phyloP scores from a whole-genome alignment of 805 yeast species.

The Kurtzmaniella fragi region DNA sequence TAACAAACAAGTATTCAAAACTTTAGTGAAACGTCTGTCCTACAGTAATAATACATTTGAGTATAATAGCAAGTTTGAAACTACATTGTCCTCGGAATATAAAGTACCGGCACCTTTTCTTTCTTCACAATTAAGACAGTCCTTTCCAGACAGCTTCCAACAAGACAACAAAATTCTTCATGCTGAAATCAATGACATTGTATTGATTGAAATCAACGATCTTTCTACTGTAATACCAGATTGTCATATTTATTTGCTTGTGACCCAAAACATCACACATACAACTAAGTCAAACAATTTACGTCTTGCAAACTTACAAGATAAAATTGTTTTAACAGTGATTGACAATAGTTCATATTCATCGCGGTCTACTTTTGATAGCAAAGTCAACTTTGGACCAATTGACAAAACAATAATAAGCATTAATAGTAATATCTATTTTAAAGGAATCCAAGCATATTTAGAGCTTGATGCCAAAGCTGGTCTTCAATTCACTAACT shows the following conservation, averaged over 20 bases:
- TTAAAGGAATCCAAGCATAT: slow-evolving; percentile 25
- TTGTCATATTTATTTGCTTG: slow-evolving; percentile 18
- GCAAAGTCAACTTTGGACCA: slow-evolving; percentile 9
- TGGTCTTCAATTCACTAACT: slow-evolving; percentile 22
- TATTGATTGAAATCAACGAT: slow-evolving; percentile 18
- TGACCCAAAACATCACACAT: slow-evolving; percentile 15
- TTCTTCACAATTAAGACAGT: slow-evolving; percentile 19
- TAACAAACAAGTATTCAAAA: slow-evolving; percentile 27
- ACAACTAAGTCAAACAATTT: slow-evolving; percentile 4
- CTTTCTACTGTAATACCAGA: slow-evolving; percentile 3
- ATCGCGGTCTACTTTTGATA: slow-evolving; percentile 27
- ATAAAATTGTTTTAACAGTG: slow-evolving; percentile 26
- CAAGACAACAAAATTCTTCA: slow-evolving; percentile 5
- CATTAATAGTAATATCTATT: slow-evolving; percentile 22
- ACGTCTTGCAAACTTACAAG: slow-evolving; percentile 11
- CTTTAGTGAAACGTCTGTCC: slow-evolving; percentile 16
- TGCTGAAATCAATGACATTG: slow-evolving; percentile 11
- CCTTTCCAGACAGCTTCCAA: slow-evolving; percentile 10
- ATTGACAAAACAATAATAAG: slow-evolving; percentile 21
- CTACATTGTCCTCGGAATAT: slow-evolving; percentile 8
- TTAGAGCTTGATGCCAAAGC: slow-evolving; percentile 26
- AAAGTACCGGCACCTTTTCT: slow-evolving; percentile 27
- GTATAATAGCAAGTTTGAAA: neutral
- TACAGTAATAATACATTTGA: slow-evolving; percentile 15
- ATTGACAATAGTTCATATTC: slow-evolving; percentile 35